Percentiles rank a stretch among this genome's conserved stretches.
These are phyloP conservation scores for Wickerhamiella pararugosa DNA, from an alignment of 1,139 yeast species.

Conservation along the genomic window DNA sequence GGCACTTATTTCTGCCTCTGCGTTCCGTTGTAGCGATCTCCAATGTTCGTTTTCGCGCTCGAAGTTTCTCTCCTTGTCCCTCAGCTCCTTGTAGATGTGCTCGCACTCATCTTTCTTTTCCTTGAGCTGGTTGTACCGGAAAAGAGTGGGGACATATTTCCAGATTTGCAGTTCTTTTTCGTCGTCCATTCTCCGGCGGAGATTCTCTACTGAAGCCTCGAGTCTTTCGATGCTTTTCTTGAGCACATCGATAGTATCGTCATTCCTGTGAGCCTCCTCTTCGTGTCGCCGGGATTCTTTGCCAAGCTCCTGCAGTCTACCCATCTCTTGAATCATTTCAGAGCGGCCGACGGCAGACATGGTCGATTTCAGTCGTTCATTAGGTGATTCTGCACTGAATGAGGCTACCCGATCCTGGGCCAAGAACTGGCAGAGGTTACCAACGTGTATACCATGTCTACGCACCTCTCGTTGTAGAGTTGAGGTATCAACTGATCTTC, in stretches of 20 bases:
- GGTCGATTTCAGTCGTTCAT: constrained; percentile 57
- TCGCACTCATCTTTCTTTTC: constrained; percentile 31
- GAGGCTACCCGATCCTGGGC: constrained; percentile 95
- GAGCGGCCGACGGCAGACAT: constrained; percentile 67
- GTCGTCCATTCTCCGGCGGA: constrained; percentile 5
- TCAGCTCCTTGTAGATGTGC: not conserved
- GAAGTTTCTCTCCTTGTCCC: not conserved
- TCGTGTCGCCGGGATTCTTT: constrained; percentile 10
- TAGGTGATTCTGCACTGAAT: constrained; percentile 72
- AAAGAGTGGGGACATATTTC: not conserved
- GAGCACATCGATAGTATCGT: not conserved
- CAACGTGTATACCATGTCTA: constrained; percentile 56
- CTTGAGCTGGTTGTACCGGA: constrained; percentile 21
- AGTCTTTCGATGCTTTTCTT: constrained; percentile 2
- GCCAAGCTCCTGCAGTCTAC: constrained; percentile 40
- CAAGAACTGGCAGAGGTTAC: constrained; percentile 82
- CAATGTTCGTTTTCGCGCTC: not conserved
- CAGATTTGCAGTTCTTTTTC: not conserved
- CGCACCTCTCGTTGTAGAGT: constrained; percentile 34
- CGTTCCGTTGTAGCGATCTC: not conserved
- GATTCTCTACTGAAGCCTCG: not conserved
- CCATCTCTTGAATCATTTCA: constrained; percentile 42
- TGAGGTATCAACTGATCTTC: constrained; percentile 29
- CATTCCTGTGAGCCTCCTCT: constrained; percentile 1
- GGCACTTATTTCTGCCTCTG: not conserved